These are phyloP conservation scores for Xanthoconium separans DNA, from an alignment of 1,284 basidiomycete species.

Conservation along the genomic window DNA sequence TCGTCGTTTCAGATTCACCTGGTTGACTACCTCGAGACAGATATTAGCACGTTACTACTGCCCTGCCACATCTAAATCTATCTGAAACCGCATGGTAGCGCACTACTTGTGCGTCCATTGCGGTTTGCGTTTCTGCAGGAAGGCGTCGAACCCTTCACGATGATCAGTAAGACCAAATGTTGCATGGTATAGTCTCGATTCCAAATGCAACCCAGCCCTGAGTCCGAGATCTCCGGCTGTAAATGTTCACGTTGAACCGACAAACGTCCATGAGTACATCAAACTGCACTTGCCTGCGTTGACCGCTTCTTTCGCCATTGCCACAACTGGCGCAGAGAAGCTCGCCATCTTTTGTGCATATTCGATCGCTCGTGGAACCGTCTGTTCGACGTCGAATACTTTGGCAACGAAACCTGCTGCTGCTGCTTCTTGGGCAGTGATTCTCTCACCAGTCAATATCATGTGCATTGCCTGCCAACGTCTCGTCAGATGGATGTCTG, in stretches of 20 bases:
- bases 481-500: background rate
- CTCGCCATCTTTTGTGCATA: conserved; percentile 29
- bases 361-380: conserved; percentile 29
- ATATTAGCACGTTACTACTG: background rate
- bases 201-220: conserved; percentile 56
- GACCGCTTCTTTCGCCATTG: conserved; percentile 60
- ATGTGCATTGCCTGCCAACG: conserved; percentile 60
- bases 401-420: conserved; percentile 34
- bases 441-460: conserved; percentile 56
- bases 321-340: conserved; percentile 34
- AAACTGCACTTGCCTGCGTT: conserved; percentile 53
- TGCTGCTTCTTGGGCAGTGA: conserved; percentile 57
- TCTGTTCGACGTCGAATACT: conserved; percentile 28
- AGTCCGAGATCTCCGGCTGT: conserved; percentile 60
- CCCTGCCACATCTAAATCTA: no score
- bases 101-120: conserved; percentile 28
- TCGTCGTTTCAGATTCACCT: no score
- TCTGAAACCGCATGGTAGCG: no score
- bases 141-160: conserved; percentile 64
- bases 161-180: conserved; percentile 68
- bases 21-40: background rate
- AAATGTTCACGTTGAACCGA: background rate
- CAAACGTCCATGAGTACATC: background rate
- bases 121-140: conserved; percentile 61
- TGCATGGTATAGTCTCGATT: conserved; percentile 63